Evolutionary conservation across 257 asterid genomes (phyloP), one percentile per base, ranked within the genome.

Genomic region (Solanum phureja): DNA sequence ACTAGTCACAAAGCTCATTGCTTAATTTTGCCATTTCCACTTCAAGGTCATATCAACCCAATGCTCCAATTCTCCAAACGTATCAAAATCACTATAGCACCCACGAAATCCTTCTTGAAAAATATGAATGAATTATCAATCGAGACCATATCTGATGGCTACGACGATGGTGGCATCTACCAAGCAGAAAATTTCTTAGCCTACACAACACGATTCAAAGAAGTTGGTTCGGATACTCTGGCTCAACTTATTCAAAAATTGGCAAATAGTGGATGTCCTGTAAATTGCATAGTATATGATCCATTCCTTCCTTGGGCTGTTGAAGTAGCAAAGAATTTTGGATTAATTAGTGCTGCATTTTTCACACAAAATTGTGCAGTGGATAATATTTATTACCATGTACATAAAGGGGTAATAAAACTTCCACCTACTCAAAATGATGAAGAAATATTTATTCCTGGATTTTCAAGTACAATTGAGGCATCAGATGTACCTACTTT

Each of bases 21-120:
- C 31, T 66, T 93, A 40, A 38, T 90, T 35, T 6, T 91, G 9
- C 92, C 95, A 27, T 58, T 71, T 87, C 95, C 93, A 13, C 5
- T 10, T n/a, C 93, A 92, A 64, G 95, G 95, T 83, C 95, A 93
- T 81, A 88, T 90, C 62, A 93, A 93, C 85, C 95, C 94, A 3
- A 87, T 93, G 84, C 91, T 91, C 83, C 93, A 92, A 58, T 58
- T 19, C 11, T 58, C 66, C 24, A 58, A 19, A 58, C 24, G 66
- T 58, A 6, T 58, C 11, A 58, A 58, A 19, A 58, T 58, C 66
- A 58, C 66, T 19, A 58, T 58, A 18, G 66, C 66, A 58, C 24
- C 4, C 3, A 19, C 24, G 8, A 58, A 58, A 58, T 58, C 44
- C 44, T 40, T 40, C 11, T 40, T 40, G 44, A 40, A 83, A 37